Evolutionary conservation across 306 rosid species (phyloP), one percentile per base, ranked within the genome.

Genomic region (Castanopsis chinensis): DNA sequence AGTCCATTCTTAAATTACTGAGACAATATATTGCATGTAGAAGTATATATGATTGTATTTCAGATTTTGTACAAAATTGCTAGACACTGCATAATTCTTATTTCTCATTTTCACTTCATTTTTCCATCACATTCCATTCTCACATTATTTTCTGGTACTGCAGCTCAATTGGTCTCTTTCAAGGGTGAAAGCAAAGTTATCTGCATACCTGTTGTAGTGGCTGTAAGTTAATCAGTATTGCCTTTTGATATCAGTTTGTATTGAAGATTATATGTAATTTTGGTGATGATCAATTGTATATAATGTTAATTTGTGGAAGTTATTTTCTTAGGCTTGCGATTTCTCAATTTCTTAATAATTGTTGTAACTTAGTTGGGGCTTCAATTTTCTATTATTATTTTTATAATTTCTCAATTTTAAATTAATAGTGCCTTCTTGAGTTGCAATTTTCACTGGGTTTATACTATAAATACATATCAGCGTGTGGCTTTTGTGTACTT

Each of bases 191-290:
- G 78, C 83, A 93, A 88, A 88, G 73, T 91, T 84, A 80, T 90
- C 77, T 83, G 89, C 88, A 90, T 91, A 76, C 98, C 93, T 18
- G 98, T 85, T 76, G 92, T 91, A 56, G 98, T 93, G 49, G 96
- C 96, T 67, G 93, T 91, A 84, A 91, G 96, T 91, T 72, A 32
- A 81, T 76, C 15, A 72, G 56, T 61, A 71, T 28, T 71, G 45
- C 72, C 9, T 41, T 30, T 51, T 53, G 60, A 32, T 77, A 28
- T 33, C 2, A 27, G 33, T 32, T 6, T 6, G 27, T 21, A 52
- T 45, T 17, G 12, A 59, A 19, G 32, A 59, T 59, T 59, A 59
- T 59, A 59, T 59, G 65, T 59, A 59, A 23, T 59, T 23, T 21
- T 20, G 65, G 17, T 59, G 65, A 23, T 59, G 65, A 21, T 23